A percentile compares a stretch with the other conserved stretches of the same genome.
phyloP scores from a whole-genome alignment of 1,139 yeast species.

The Yamadazyma sp. region DNA sequence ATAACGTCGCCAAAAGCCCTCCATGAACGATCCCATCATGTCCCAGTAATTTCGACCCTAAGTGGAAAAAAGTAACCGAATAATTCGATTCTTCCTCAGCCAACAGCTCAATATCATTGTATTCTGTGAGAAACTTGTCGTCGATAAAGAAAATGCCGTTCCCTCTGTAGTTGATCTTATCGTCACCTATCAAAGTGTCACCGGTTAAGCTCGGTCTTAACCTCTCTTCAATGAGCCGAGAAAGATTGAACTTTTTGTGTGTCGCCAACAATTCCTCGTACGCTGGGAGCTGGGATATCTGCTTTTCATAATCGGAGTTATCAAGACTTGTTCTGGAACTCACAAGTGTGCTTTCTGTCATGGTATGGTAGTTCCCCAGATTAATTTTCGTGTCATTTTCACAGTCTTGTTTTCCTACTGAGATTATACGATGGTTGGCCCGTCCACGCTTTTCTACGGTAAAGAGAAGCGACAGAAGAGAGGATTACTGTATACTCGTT shows the following conservation, averaged over 20 bases:
- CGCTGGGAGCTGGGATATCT: constrained; percentile 4
- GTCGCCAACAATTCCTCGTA: constrained; percentile 8
- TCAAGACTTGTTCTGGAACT: constrained; percentile 13
- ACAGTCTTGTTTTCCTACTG: not conserved
- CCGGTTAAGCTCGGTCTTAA: constrained; percentile 39
- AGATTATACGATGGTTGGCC: not conserved
- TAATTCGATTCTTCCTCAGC: constrained; percentile 18
- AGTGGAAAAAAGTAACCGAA: constrained; percentile 40
- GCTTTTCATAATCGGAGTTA: constrained; percentile 8
- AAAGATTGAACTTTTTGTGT: constrained; percentile 14
- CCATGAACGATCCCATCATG: constrained; percentile 58
- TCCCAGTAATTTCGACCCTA: constrained; percentile 49
- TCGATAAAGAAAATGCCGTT: constrained; percentile 38
- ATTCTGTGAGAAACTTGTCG: constrained; percentile 24
- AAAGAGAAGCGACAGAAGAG: not conserved
- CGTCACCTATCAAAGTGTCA: constrained; percentile 33
- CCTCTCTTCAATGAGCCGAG: constrained; percentile 21
- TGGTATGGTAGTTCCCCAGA: not conserved
- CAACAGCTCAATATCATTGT: constrained; percentile 17
- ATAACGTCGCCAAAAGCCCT: constrained; percentile 52
- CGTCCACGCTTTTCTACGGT: not conserved
- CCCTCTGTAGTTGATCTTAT: constrained; percentile 37
- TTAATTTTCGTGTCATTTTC: not conserved
- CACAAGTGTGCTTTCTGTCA: constrained; percentile 9
- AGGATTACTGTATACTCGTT: no score